phyloP scores from a whole-genome alignment of 2,329 filamentous ascomycete genomes.

The Pyricularia sp. region DNA sequence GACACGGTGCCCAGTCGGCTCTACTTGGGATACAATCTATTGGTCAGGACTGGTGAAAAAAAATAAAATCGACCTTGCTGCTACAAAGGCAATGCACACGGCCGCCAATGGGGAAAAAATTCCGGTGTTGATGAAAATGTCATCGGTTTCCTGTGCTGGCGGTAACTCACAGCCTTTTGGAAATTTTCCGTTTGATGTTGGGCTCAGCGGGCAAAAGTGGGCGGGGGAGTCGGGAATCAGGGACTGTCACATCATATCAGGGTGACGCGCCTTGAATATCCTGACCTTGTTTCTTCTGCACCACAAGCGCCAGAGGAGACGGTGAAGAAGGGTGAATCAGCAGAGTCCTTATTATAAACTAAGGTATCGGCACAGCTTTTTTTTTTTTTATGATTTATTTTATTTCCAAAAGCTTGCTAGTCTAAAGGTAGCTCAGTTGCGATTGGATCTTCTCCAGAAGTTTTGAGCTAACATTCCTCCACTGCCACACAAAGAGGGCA shows the following conservation, averaged over 20 bases:
- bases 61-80: neutral
- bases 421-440: neutral
- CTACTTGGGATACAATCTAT: neutral
- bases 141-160: neutral
- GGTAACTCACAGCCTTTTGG: neutral
- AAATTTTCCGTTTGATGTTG: neutral
- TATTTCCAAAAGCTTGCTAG: neutral
- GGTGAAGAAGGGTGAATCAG: neutral
- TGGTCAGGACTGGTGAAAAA: neutral
- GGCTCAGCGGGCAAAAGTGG: conserved; percentile 1
- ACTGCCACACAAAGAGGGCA: neutral
- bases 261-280: neutral
- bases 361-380: neutral
- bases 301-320: neutral
- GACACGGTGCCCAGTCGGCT: neutral
- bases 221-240: neutral
- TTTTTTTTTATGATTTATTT: neutral
- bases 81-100: neutral
- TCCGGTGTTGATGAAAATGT: neutral
- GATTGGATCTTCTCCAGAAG: neutral
- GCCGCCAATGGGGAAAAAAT: neutral
- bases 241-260: conserved; percentile 5
- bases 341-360: neutral
- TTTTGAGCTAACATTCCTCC: neutral
- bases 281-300: neutral